These are phyloP conservation scores for Fusarium sp. DNA, from an alignment of 2,329 filamentous ascomycete genomes.

Conservation along the genomic window DNA sequence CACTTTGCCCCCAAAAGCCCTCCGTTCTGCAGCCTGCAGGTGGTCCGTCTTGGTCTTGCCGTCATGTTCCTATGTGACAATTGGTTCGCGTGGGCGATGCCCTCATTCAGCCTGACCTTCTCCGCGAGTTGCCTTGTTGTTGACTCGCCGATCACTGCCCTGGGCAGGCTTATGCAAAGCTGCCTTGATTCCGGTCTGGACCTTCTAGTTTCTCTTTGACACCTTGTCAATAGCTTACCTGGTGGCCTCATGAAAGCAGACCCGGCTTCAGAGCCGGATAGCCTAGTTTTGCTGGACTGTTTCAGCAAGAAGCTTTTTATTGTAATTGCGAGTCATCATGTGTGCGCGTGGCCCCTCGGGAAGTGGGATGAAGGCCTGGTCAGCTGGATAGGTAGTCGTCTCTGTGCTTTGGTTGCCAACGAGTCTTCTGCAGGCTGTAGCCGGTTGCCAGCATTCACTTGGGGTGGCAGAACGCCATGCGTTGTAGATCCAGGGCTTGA, in stretches of 20 bases:
- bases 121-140: constrained; percentile 19
- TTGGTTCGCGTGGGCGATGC: constrained; percentile 11
- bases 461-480: constrained; percentile 7
- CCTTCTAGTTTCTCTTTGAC: constrained; percentile 6
- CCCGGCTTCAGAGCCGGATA: not conserved
- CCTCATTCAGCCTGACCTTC: constrained; percentile 8
- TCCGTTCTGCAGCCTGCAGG: constrained; percentile 30
- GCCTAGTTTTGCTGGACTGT: constrained; percentile 15
- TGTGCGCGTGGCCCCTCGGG: not conserved
- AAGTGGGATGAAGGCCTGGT: not conserved
- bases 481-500: not conserved
- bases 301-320: not conserved
- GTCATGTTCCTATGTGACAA: constrained; percentile 1
- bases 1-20: constrained; percentile 22
- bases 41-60: not conserved
- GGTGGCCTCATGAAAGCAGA: constrained; percentile 6
- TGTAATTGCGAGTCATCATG: constrained; percentile 15
- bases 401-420: not conserved
- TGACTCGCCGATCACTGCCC: constrained; percentile 25
- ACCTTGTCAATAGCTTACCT: constrained; percentile 20
- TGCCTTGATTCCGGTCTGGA: constrained; percentile 7
- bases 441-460: not conserved
- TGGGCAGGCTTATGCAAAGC: constrained; percentile 16
- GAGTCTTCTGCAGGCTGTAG: not conserved
- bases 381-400: not conserved